Evolutionary conservation across 495 filamentous ascomycete genomes (phyloP), one percentile per base, ranked within the genome.

Genomic region (Xeromyces bisporus): DNA sequence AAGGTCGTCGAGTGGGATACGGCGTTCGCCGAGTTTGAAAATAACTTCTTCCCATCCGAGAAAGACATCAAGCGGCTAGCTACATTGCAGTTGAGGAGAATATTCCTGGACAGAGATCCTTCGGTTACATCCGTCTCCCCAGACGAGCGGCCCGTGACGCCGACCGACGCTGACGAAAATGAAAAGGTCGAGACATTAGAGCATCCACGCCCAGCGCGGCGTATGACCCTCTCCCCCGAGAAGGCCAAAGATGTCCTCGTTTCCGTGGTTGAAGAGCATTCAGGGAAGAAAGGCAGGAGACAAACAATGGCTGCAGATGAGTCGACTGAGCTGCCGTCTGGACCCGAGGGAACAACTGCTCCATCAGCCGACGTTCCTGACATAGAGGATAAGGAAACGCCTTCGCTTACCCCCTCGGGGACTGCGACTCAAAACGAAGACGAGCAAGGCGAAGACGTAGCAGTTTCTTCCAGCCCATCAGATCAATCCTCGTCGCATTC

Each of bases 61-160:
- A 96, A 94, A 43, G 91, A 99, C 56, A 94, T 99, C 37, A 71
- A 84, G 36, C 71, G 86, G 39, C 59, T 99, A 29, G 87, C 91
- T 25, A 78, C 85, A 15, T 64, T 93, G 20, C 91, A 99, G 42
- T 62, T 99, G 29, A 89, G 78, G 53, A 94, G 89, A 47, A 79
- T 99, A 32, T 99, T 96, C 50, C 68, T 91, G 11, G 87, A 97
- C 43, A 64, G 65, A 30, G 79, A 87, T 50, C 75, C 79, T 32
- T 76, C 82, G 6, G 72, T 71, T 9, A 69, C 77, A 32, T 75
- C 77, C 13, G 43, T 86, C 2, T 72, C 72, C n/a, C 66, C 66
- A 4, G 78, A 82, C 11, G 67, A 69, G 13, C 40, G 44, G 13
- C 38, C 47, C 24, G 46, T 52, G 26, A 48, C 60, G 2, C 55